phyloP scores from a whole-genome alignment of 495 filamentous ascomycete genomes.

The Peziza echinospora region DNA sequence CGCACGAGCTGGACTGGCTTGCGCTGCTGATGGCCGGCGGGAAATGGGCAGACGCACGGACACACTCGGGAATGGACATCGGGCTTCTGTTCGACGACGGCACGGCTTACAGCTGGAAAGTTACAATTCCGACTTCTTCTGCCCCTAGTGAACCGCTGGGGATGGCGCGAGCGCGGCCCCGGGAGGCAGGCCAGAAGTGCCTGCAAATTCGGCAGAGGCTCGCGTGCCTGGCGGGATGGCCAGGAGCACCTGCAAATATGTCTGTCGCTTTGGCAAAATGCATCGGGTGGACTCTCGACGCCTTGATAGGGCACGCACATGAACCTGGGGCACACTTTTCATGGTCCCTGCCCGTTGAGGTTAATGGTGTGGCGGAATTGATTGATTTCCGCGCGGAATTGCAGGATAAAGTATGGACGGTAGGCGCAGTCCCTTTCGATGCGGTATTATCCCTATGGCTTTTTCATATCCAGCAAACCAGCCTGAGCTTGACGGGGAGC shows the following conservation, averaged over 20 bases:
- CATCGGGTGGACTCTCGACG: background rate
- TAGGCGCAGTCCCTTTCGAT: background rate
- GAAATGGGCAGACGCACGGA: no score
- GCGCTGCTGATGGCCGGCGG: constrained; percentile 9
- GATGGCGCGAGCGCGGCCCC: no score
- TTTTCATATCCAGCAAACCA: background rate
- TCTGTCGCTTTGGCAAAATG: background rate
- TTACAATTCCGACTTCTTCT: no score
- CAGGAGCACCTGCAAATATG: background rate
- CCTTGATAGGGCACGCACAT: no score
- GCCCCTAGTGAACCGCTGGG: no score
- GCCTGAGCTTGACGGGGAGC: no score
- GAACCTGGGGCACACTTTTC: no score
- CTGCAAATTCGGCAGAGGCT: background rate
- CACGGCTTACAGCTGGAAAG: no score
- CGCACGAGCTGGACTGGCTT: constrained; percentile 29
- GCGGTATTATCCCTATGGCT: constrained; percentile 2
- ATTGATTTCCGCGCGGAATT: background rate
- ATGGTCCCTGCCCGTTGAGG: background rate
- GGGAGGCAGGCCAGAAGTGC: no score
- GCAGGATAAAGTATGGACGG: constrained; percentile 1
- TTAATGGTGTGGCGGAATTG: background rate
- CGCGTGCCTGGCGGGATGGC: background rate
- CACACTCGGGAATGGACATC: no score
- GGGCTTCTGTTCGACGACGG: no score